phyloP scores from a whole-genome alignment of 345 rosid genomes.

The Abelmoschus esculentus region DNA sequence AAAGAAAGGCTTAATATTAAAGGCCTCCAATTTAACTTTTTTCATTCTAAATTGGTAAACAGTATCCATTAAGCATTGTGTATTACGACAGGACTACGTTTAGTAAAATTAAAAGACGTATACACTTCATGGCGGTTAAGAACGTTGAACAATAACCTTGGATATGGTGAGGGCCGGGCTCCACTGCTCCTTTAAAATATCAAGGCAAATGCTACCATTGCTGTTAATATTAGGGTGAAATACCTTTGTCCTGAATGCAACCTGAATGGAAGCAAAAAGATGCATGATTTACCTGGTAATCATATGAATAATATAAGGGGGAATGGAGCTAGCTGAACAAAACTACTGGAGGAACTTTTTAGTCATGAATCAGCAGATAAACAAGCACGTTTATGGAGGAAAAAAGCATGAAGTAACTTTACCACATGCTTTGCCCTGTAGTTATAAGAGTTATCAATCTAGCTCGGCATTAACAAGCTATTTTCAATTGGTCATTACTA shows the following conservation, averaged over 20 bases:
- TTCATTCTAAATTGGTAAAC: neutral
- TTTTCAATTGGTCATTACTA: neutral
- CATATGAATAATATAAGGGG: neutral
- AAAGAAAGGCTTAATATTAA: neutral
- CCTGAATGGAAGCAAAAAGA: constrained; percentile 28
- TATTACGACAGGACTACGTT: neutral
- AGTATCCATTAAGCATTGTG: too few species aligned
- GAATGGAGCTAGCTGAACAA: neutral
- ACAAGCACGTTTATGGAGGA: neutral
- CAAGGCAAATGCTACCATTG: constrained; percentile 96
- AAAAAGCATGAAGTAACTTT: neutral
- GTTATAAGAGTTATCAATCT: neutral
- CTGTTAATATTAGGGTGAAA: constrained; percentile 92
- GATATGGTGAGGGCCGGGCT: constrained; percentile 95
- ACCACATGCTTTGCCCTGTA: neutral
- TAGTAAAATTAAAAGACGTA: neutral
- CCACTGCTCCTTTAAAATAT: constrained; percentile 97
- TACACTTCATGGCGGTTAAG: neutral
- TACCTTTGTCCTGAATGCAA: constrained; percentile 93
- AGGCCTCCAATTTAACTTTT: neutral
- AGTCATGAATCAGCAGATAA: neutral
- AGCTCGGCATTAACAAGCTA: neutral
- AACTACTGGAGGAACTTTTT: neutral
- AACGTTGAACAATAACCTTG: constrained; percentile 40
- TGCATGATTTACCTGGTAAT: too few species aligned